Percentiles rank a stretch among this genome's conserved stretches.
Conservation (phyloP, 2,329 filamentous ascomycete genomes). For the Aspergillus sp. region DNA sequence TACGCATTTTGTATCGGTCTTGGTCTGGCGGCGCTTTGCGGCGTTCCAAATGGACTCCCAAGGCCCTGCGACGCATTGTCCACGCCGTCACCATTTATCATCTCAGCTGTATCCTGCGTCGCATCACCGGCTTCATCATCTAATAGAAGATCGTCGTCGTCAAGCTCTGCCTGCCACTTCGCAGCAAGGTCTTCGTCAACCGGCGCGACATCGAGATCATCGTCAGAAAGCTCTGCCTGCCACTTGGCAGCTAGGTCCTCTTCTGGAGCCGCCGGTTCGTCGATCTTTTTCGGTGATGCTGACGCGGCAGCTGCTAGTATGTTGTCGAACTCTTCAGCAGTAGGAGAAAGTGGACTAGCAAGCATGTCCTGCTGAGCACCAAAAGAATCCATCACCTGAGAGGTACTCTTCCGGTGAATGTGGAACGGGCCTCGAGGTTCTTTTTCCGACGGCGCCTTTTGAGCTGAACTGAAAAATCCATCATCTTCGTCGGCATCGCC, state of each 20-base stretch:
- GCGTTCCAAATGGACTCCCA: constrained; percentile 30
- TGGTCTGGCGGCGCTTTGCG: constrained; percentile 21
- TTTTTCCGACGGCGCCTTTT: constrained; percentile 15
- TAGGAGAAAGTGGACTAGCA: constrained; percentile 29
- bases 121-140: constrained; percentile 52
- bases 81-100: constrained; percentile 22
- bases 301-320: constrained; percentile 23
- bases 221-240: constrained; percentile 66
- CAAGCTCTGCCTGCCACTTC: constrained; percentile 56
- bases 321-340: constrained; percentile 27
- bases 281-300: constrained; percentile 19
- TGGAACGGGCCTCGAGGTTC: constrained; percentile 16
- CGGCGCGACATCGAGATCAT: constrained; percentile 49
- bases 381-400: constrained; percentile 61
- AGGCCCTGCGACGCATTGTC: constrained; percentile 16
- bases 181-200: constrained; percentile 68
- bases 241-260: constrained; percentile 77
- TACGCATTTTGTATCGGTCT: constrained; percentile 44
- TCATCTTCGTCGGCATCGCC: constrained; percentile 38
- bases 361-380: constrained; percentile 35
- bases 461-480: constrained; percentile 36
- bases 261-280: constrained; percentile 29
- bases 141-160: constrained; percentile 79
- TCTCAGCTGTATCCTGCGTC: constrained; percentile 22
- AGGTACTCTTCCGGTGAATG: constrained; percentile 69